Evolutionary conservation across 352 stramenopile species (phyloP), one percentile per base, ranked within the genome.

Genomic region (Phytophthora macrochlamydospora): DNA sequence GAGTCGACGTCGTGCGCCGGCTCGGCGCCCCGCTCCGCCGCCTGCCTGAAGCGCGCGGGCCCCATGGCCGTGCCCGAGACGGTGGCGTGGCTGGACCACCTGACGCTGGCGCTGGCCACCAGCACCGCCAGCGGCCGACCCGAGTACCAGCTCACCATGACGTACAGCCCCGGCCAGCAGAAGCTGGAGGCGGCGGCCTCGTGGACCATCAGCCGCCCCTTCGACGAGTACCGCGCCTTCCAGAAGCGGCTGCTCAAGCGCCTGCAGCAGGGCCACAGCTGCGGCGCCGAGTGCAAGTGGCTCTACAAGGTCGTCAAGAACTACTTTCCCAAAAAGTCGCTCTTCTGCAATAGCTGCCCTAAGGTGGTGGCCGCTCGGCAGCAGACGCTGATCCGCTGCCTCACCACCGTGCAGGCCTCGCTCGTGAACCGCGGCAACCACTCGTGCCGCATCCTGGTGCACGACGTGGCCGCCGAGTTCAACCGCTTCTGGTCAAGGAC

Each of bases 261-360:
- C 32, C 61, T 91, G 64, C 61, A 81, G 42, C 75, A 76, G 38
- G 84, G 81, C 45, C 84, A 92, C 60, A 70, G 60, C 38, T 92
- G 81, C 59, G 69, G 68, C 40, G 78, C 81, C 48, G 79, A 91
- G 54, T 92, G 84, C 71, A 75, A 71, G 40, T 92, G 74, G 76
- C 65, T 92, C 28, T 85, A 87, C 68, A 81, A 76, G 43, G 83
- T 89, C 46, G 57, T 89, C 12, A 82, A 83, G 49, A 70, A 81
- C 56, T 83, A 85, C 56, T 92, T 91, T 56, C 84, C 84, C 12
- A 74, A 83, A 83, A 67, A 65, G 37, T 73, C 60, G n/a, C 53
- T 83, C 4, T 72, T 86, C 29, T 62, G 68, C 60, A 67, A 76
- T 59, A 70, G 72, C 38, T 76, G 62, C 51, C 70, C 69, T 52